Base-by-base conservation (phyloP, 1,284 basidiomycete genomes). In the Coniferiporia sulphurascens region DNA sequence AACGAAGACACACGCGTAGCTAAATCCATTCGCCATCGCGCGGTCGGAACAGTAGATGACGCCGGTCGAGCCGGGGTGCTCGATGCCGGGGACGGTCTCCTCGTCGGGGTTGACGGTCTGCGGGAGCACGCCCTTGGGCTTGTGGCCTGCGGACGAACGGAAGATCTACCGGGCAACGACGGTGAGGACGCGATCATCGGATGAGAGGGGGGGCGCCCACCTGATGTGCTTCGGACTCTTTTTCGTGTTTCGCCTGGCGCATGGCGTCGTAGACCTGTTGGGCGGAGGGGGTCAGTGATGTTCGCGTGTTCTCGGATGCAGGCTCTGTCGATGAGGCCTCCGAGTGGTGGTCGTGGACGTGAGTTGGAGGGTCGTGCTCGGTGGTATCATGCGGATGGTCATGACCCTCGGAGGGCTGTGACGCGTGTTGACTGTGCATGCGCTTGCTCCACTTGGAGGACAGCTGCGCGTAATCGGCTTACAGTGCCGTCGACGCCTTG, bases 1-100 rank as follows among this genome's bases (percentile, higher is more conserved):
- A 27, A 27, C 27, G 22, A 12, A 21, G 13, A 48, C 57, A 66
- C 79, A 76, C 57, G 86, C 83, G 68, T 91, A 91, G 65, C 77
- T 87, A 77, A 91, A 95, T 15, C 93, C 93, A 70, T 94, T 95
- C 12, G 91, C 91, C 78, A 91, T 91, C 32, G 89, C 89, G 63
- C 87, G 85, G 70, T 92, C 92, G 4, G 89, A 93, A 73, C 90
- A 94, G 71, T 94, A 94, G 69, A 95, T 95, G 66, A 86, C 88
- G 60, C 86, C 86, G 13, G 86, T 89, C 68, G 82, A 85, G 49
- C 87, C 78, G 10, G 89, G 88, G 68, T 91, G 89, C 68, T 85
- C 80, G 65, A 93, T 89, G 48, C 91, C 91, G 6, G 90, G 89
- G 0, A 93, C 83, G 0, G 89, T 90, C 71, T 93, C 91, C 65